Evolutionary conservation across 1,284 basidiomycete genomes (phyloP), one percentile per base, ranked within the genome.

Genomic region (Ceratobasidium papillatum): DNA sequence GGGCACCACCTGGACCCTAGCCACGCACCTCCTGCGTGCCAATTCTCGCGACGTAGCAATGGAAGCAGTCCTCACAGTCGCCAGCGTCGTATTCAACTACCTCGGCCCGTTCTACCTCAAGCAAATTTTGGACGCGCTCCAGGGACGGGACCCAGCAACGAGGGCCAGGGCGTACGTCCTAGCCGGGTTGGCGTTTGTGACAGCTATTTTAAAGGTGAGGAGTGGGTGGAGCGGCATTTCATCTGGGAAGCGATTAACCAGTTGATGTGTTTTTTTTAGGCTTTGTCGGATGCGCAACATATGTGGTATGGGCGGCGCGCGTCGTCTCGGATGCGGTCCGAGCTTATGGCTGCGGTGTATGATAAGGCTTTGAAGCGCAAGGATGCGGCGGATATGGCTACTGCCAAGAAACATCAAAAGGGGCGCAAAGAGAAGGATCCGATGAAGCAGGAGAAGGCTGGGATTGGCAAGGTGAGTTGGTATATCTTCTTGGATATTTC

Each of bases 311-410:
- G 90, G 12, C 86, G 94, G 27, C 86, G 93, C n/a, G 91, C 90
- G 0, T 82, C 85, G 9, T 90, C 91, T 12, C 85, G 93, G 25
- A 87, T 92, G 27, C 88, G 91, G 19, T 86, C 88, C 3, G 90
- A 92, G 81, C 85, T 96, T 17, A 94, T 92, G 86, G 87, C 92
- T 0, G 85, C 92, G 0, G 92, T 98, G 71, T 98, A 96, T 79
- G 92, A 95, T 81, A 98, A 98, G 81, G 91, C 95, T 0, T 84
- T 98, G 51, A 92, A 92, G 80, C 85, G 94, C 32, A 92, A 90
- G 80, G 95, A 98, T 81, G 84, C 86, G 36, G 85, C 85, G 59
- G 79, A 78, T 9, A 80, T 79, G 45, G 79, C 79, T 54, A 78
- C 66, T 7, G 78, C 80, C 38, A 77, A 76, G 49, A 72, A 68